These are phyloP conservation scores for Chlamydomonas urium DNA, from an alignment of 139 green algal genomes.

Conservation along the genomic window DNA sequence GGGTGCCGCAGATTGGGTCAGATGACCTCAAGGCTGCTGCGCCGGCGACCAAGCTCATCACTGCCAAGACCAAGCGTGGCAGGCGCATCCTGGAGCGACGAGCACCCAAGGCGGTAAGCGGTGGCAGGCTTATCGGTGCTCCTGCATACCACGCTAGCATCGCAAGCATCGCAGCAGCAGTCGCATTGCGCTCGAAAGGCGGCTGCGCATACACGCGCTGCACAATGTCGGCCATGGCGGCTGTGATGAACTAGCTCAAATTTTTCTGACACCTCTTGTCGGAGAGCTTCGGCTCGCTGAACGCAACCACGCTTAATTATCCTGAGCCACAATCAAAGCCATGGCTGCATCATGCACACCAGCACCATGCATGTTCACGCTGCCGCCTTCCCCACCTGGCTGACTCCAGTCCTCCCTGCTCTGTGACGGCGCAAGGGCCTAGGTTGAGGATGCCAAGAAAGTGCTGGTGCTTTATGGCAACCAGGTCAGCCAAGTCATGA, in stretches of 20 bases:
- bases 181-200: no score
- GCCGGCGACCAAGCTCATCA: conserved; percentile 45
- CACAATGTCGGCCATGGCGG: not conserved
- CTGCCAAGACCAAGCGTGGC: conserved; percentile 65
- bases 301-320: conserved; percentile 15
- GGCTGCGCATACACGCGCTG: no score
- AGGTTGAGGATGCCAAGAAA: conserved; percentile 78
- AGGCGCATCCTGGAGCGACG: conserved; percentile 61
- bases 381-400: no score
- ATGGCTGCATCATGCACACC: no score
- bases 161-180: no score
- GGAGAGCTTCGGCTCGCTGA: conserved; percentile 19
- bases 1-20: not conserved
- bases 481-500: conserved; percentile 67
- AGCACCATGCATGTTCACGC: no score
- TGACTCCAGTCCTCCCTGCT: no score
- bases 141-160: no score
- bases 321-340: conserved; percentile 16
- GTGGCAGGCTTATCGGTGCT: no score
- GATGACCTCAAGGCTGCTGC: not conserved
- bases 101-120: conserved; percentile 72
- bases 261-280: conserved; percentile 35
- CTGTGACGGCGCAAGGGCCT: no score
- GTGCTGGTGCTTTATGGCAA: conserved; percentile 66
- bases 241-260: conserved; percentile 16